Percentiles rank a stretch among this genome's conserved stretches.
Conservation (phyloP, 148 eudicot genomes). For the Amaranthus hypochondriacus region DNA sequence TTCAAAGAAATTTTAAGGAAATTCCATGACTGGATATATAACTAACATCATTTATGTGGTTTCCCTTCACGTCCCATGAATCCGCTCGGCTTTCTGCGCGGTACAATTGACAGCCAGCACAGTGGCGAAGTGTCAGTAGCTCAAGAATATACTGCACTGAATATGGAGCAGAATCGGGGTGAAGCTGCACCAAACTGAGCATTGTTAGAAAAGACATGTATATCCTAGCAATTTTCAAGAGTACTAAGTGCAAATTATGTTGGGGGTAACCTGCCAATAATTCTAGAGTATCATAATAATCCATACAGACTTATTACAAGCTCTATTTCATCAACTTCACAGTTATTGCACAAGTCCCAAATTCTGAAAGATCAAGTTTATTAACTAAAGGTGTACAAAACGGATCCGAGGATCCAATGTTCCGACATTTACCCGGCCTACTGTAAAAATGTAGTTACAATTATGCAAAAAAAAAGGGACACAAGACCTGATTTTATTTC, state of each 20-base stretch:
- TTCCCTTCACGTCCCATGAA: conserved; percentile 71
- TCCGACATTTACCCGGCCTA: too few relatives aligned
- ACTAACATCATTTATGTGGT: conserved; percentile 76
- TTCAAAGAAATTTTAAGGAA: neutral
- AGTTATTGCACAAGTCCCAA: neutral
- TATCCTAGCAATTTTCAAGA: neutral
- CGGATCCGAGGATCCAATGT: too few relatives aligned
- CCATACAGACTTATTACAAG: too few relatives aligned
- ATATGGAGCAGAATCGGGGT: conserved; percentile 85
- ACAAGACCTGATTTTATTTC: too few relatives aligned
- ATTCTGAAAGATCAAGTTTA: neutral
- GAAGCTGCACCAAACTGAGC: conserved; percentile 58
- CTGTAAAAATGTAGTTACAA: too few relatives aligned
- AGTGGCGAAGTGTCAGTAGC: conserved; percentile 65
- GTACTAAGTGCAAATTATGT: neutral
- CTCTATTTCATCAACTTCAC: too few relatives aligned
- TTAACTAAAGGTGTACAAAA: neutral
- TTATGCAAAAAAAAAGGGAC: too few relatives aligned
- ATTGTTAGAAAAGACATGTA: conserved; percentile 18
- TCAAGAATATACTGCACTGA: conserved; percentile 79
- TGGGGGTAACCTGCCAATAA: too few relatives aligned
- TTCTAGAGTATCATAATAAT: too few relatives aligned
- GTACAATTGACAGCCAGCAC: conserved; percentile 87
- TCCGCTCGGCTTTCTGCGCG: conserved; percentile 85
- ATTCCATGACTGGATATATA: neutral